Base-by-base conservation (phyloP, 1,139 yeast species). In the Blastobotrys serpentis region DNA sequence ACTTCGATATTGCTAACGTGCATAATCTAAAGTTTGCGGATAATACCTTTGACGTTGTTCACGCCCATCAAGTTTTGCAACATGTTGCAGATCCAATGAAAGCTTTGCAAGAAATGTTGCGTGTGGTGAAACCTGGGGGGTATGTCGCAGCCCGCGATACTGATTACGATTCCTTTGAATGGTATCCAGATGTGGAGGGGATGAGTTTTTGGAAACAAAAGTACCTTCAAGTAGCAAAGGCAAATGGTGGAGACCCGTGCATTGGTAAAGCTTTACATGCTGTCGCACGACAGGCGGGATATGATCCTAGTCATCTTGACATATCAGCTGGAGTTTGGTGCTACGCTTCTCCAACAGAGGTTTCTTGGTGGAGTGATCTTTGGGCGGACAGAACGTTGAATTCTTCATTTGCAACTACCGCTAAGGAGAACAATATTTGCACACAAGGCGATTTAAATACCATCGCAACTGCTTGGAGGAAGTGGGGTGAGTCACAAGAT, bases 51-150 rank as follows among this genome's bases (percentile, higher is more conserved):
- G 77, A 73, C 49, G 55, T 73, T 14, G 73, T 71, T 2, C 65
- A 63, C 56, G 64, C 71, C 16, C 75, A 70, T 52, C 76, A 72
- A 52, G 75, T 72, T 2, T 50, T 72, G 11, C 60, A 71, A 36
- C 76, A 73, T 49, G 57, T 72, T 43, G 58, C 60, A 18, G 69
- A 70, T 43, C 74, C 73, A 1, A 61, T 64, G 2, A 47, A 48
- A 34, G 66, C 64, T 11, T 38, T 62, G 36, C 50, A 52, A 36
- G 65, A 62, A 37, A 53, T 62, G 62, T 49, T 39, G 10, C 52
- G 66, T 22, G 66, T 61, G 7, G 51, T 54, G 23, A 62, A 61
- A 50, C 57, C 56, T 17, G 60, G 61, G 3, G 64, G 64, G 4
- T 14, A 50, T 25, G 58, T 65, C 0, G 70, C 73, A 40, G 64